Base-by-base conservation (phyloP, 1,284 basidiomycete species). In the Cryptococcus sp. region DNA sequence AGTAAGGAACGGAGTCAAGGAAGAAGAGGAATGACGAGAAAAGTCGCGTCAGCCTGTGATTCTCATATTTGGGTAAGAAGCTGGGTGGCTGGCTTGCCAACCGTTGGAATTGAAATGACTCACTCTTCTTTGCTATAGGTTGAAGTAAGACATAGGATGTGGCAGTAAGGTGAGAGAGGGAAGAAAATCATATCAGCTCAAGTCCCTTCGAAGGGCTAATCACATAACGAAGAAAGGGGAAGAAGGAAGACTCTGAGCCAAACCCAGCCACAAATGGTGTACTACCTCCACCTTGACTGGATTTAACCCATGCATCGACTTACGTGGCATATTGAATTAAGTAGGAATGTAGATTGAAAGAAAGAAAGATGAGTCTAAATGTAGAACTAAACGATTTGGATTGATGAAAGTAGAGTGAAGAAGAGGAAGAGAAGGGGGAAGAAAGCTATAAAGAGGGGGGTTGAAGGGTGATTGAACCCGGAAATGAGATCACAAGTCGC, bases 251-350 rank as follows among this genome's bases (percentile, higher is more conserved):
- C 37, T 14, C 41, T 33, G 42, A 34, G 15, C 8, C 32, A 37
- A 41, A 13, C 35, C 15, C 46, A 43, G 50, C 30, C 13, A 5
- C 34, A 31, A 30, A 37, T 43, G 30, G 34, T 33, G 45, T 31
- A 32, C 10, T 41, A 41, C 38, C 38, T 41, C 38, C 38, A 41
- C 38, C 23, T 41, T 41, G 38, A 41, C 38, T 10, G 10, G 38
- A 41, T 41, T 10, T 23, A 30, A 42, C 15, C 32, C 48, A 57
- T 49, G 56, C 46, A 60, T 62, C 55, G 43, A 73, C 71, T 70
- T 58, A 73, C 71, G 69, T 65, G 71, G 65, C 71, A 73, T 73
- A 33, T 32, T 65, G 55, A 38, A 23, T 58, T 53, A 46, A 46
- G 56, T 48, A 56, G 53, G 62, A 36, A 52, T 61, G 57, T 62